Percentiles rank a stretch among this genome's conserved stretches.
Conservation (phyloP, 106 monocot genomes). For the Alisma plantagoaquatica region DNA sequence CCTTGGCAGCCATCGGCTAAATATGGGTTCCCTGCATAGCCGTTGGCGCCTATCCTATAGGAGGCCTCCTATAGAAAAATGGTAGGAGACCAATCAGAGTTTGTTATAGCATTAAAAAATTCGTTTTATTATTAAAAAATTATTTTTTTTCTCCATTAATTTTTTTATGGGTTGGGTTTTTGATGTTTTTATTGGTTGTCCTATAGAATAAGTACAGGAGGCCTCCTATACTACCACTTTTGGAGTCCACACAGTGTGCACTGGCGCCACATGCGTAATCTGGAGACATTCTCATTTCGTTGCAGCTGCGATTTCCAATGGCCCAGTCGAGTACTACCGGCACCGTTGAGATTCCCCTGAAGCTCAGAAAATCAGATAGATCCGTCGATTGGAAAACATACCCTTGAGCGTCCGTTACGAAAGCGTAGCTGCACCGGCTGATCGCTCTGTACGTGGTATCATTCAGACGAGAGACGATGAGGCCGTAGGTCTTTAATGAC, state of each 20-base stretch:
- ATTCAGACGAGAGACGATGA: background rate
- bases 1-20: background rate
- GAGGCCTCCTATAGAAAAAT: background rate
- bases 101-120: no score
- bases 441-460: background rate
- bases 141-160: no score
- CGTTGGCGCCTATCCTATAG: background rate
- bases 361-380: no score
- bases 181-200: no score
- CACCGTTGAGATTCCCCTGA: no score
- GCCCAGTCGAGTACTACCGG: constrained; percentile 7
- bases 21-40: constrained; percentile 5
- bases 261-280: background rate
- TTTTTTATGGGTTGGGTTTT: no score
- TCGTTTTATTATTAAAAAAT: no score
- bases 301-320: background rate
- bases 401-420: constrained; percentile 19
- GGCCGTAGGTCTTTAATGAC: constrained; percentile 1
- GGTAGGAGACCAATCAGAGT: background rate
- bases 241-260: background rate
- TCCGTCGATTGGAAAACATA: constrained; percentile 9
- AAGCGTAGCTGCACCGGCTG: constrained; percentile 22
- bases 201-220: no score
- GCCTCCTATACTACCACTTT: no score
- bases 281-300: background rate